Base-by-base conservation (phyloP, 768 basidiomycete species). In the Naganishia vaughanmartiniae region DNA sequence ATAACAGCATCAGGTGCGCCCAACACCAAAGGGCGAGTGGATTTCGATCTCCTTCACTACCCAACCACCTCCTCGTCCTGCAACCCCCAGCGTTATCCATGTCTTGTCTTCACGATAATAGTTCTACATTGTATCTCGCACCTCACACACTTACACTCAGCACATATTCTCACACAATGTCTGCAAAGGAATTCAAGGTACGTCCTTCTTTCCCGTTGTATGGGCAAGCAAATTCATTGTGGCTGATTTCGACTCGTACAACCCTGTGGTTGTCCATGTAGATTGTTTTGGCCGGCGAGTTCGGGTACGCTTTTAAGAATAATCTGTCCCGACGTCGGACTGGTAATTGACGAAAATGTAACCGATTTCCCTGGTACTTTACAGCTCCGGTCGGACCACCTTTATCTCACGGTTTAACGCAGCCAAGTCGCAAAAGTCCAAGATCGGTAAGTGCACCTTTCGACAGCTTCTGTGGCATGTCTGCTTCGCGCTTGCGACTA, bases 241-340 rank as follows among this genome's bases (percentile, higher is more conserved):
- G 28, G 65, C 42, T 66, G 65, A 33, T 46, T 1, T 63, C 19
- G 10, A 33, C 9, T 30, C 14, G 6, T 19, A 28, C n/a, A 56
- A 28, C 15, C 54, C 24, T 17, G 2, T 33, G 17, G 24, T 42
- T 15, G 42, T 9, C n/a, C n/a, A 24, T 51, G 19, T 21, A 68
- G 67, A 58, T 75, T 65, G 74, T 75, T 21, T 65, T 75, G 36
- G 74, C 72, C 10, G 74, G 74, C 6, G 72, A 75, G 34, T 75
- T 75, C 55, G 74, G 72, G 57, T 54, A 28, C 46, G 65, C 34
- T 10, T 34, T 36, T 28, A 42, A 24, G 1, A 45, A n/a, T 9
- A 30, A 19, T 10, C 36, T 21, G 24, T 21, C 30, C 36, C 26
- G 36, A 51, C 42, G n/a, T 33, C 30, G 26, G 24, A 42, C 33